A percentile compares a stretch with the other conserved stretches of the same genome.
These are phyloP conservation scores for Annona cherimola DNA, from an alignment of 164 flowering plant genomes.

Conservation along the genomic window DNA sequence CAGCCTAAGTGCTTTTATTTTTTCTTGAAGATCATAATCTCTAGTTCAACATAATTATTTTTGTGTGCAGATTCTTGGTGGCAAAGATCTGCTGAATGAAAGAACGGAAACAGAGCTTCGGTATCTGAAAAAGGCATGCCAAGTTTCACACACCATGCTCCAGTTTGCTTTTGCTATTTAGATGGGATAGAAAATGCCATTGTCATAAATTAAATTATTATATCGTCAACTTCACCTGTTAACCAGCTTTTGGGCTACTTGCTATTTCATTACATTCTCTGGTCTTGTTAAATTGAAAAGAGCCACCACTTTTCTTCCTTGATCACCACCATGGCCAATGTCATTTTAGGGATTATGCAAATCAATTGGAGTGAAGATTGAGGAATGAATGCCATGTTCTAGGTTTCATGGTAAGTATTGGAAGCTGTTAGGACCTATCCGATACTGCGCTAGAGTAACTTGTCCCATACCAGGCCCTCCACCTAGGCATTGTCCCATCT, in stretches of 20 bases:
- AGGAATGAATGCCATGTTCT: too few species aligned
- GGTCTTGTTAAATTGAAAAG: background rate
- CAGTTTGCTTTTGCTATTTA: background rate
- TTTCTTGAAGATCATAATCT: background rate
- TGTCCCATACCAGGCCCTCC: too few species aligned
- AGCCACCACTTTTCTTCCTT: background rate
- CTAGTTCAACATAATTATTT: background rate
- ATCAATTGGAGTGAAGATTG: too few species aligned
- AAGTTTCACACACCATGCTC: background rate
- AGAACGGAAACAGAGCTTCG: conserved; percentile 76
- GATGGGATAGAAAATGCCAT: background rate
- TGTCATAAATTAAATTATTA: too few species aligned
- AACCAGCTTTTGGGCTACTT: background rate
- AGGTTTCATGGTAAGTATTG: too few species aligned
- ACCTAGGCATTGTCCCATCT: too few species aligned
- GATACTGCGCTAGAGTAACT: too few species aligned
- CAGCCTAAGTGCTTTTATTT: background rate
- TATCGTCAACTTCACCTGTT: background rate
- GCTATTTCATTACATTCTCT: background rate
- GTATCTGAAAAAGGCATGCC: conserved; percentile 74
- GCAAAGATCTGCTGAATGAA: conserved; percentile 78
- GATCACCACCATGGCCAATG: background rate
- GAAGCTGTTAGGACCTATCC: too few species aligned
- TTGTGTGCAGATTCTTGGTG: conserved; percentile 67
- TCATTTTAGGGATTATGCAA: background rate